These are phyloP conservation scores for Mrakia hoshinonis DNA, from an alignment of 768 basidiomycete genomes.

Conservation along the genomic window DNA sequence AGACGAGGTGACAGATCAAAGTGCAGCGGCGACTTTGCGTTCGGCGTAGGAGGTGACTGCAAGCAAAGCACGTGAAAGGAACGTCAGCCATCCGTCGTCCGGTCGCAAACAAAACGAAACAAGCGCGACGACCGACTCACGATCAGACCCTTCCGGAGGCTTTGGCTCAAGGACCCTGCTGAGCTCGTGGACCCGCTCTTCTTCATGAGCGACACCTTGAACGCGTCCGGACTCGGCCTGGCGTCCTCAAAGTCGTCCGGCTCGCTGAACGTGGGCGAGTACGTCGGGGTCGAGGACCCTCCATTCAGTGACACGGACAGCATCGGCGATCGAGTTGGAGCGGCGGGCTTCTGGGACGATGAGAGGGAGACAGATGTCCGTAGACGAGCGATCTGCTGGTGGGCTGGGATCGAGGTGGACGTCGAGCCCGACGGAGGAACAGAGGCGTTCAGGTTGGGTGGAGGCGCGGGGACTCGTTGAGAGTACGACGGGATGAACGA, in stretches of 20 bases:
- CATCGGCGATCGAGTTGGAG: background rate
- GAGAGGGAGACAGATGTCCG: background rate
- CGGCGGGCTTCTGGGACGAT: background rate
- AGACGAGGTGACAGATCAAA: background rate
- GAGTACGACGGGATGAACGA: background rate
- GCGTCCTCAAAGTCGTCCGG: constrained; percentile 16
- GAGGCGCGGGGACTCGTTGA: background rate
- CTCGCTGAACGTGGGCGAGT: background rate
- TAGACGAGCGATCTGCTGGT: background rate
- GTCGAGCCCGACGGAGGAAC: background rate
- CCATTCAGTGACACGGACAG: too few relatives aligned
- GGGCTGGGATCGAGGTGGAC: background rate
- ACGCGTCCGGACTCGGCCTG: constrained; percentile 18
- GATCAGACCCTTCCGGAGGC: background rate
- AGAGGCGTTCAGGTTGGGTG: background rate
- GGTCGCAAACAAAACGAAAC: background rate
- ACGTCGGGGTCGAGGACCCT: background rate
- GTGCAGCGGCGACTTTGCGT: constrained; percentile 6
- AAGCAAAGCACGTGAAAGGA: background rate
- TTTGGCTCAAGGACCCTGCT: background rate
- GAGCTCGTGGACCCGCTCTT: constrained; percentile 6
- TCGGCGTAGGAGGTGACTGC: constrained; percentile 24
- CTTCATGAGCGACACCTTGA: constrained; percentile 27
- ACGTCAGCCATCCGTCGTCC: background rate
- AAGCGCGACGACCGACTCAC: background rate